Conservation (phyloP, 2,329 filamentous ascomycete species). For the Neoarthrinium moseri region DNA sequence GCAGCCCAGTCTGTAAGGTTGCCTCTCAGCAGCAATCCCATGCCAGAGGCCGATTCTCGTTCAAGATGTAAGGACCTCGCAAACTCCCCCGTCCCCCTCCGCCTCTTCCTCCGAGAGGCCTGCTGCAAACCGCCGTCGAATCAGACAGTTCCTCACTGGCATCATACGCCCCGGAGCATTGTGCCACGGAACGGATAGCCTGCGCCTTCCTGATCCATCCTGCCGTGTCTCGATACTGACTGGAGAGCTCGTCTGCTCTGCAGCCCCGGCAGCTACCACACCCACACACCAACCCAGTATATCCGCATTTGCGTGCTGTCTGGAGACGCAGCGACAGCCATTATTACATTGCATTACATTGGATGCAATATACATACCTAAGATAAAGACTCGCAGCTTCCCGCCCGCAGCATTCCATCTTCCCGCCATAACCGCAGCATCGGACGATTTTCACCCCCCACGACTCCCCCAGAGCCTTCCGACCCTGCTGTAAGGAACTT, state of each 20-base stretch:
- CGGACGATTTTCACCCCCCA: too few species aligned
- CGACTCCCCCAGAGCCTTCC: not conserved
- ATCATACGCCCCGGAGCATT: not conserved
- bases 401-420: too few species aligned
- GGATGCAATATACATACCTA: too few species aligned
- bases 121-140: not conserved
- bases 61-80: conserved; percentile 8
- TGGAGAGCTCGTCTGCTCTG: not conserved
- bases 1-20: not conserved
- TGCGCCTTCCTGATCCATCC: conserved; percentile 2
- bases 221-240: too few species aligned
- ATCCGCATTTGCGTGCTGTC: too few species aligned
- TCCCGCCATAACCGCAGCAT: too few species aligned
- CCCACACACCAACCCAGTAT: too few species aligned
- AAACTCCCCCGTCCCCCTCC: not conserved
- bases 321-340: too few species aligned
- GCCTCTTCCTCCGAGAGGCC: conserved; percentile 1
- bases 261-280: too few species aligned
- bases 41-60: too few species aligned
- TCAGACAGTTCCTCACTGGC: not conserved
- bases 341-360: too few species aligned
- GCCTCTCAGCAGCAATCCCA: not conserved
- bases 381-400: not conserved
- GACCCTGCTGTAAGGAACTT: too few species aligned
- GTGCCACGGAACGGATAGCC: conserved; percentile 1